phyloP scores from a whole-genome alignment of 108 stramenopile species.

The Schizochytrium sp. region DNA sequence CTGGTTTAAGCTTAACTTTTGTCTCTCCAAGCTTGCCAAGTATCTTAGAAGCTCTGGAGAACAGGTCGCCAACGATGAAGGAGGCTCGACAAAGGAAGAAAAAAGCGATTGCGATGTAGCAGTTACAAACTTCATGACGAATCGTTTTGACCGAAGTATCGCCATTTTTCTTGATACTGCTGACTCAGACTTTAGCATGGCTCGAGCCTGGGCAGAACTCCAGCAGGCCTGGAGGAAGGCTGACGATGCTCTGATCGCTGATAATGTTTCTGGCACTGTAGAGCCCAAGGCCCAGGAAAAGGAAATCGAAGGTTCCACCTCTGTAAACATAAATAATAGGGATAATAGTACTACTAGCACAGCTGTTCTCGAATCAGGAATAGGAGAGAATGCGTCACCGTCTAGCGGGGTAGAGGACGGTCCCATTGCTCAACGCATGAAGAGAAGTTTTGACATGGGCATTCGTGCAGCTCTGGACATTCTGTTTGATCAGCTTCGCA shows the following conservation, averaged over 20 bases:
- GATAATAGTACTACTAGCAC: too few relatives aligned
- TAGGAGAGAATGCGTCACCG: too few relatives aligned
- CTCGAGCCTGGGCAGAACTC: slow-evolving; percentile 21
- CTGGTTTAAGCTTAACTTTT: neutral
- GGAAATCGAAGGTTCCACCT: neutral
- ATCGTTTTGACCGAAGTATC: neutral
- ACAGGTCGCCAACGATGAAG: too few relatives aligned
- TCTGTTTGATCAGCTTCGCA: neutral
- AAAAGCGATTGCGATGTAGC: neutral
- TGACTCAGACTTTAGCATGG: neutral
- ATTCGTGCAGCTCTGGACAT: neutral
- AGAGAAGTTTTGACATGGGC: neutral
- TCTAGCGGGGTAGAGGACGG: neutral
- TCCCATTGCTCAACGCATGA: slow-evolving; percentile 9
- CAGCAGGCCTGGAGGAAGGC: neutral
- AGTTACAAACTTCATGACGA: neutral
- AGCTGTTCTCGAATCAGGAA: too few relatives aligned
- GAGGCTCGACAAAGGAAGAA: neutral
- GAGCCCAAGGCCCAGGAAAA: neutral
- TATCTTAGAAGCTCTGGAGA: too few relatives aligned
- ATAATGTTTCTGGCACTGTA: neutral
- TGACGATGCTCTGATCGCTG: neutral
- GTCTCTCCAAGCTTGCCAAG: neutral
- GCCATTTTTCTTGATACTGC: neutral
- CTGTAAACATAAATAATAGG: too few relatives aligned